phyloP scores from a whole-genome alignment of 176 grass and related monocot species.

The Oryza longistaminata region DNA sequence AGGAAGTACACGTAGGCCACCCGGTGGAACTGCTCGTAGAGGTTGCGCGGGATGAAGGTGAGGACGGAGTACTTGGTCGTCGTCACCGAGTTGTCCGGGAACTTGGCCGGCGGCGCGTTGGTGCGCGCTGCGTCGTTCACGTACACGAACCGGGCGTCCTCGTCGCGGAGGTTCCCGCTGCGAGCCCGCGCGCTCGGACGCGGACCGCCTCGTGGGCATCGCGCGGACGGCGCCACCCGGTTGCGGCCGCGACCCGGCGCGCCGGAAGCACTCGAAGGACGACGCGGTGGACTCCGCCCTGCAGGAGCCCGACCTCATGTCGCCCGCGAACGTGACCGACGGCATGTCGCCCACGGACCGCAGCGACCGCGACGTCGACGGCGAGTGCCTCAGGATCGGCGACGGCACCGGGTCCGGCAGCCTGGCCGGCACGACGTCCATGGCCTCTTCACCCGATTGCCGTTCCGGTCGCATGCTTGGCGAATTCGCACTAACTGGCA shows the following conservation, averaged over 20 bases:
- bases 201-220: constrained; percentile 42
- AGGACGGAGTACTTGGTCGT: constrained; percentile 80
- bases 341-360: constrained; percentile 39
- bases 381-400: constrained; percentile 53
- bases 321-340: constrained; percentile 47
- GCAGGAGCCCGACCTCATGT: constrained; percentile 43
- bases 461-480: constrained; percentile 35
- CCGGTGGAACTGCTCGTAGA: constrained; percentile 97
- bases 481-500: background rate
- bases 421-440: constrained; percentile 29
- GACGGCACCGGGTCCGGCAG: constrained; percentile 55
- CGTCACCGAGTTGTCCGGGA: constrained; percentile 66
- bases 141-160: constrained; percentile 92
- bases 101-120: constrained; percentile 23
- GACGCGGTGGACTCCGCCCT: constrained; percentile 29
- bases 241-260: constrained; percentile 30
- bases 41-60: constrained; percentile 91
- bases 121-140: constrained; percentile 71
- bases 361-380: constrained; percentile 37
- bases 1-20: constrained; percentile 91
- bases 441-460: constrained; percentile 26
- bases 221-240: background rate
- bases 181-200: constrained; percentile 69
- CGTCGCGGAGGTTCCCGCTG: constrained; percentile 82
- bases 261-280: constrained; percentile 43